Evolutionary conservation across 1,284 basidiomycete genomes (phyloP).

Genomic region (Rhodotorula sp.): DNA sequence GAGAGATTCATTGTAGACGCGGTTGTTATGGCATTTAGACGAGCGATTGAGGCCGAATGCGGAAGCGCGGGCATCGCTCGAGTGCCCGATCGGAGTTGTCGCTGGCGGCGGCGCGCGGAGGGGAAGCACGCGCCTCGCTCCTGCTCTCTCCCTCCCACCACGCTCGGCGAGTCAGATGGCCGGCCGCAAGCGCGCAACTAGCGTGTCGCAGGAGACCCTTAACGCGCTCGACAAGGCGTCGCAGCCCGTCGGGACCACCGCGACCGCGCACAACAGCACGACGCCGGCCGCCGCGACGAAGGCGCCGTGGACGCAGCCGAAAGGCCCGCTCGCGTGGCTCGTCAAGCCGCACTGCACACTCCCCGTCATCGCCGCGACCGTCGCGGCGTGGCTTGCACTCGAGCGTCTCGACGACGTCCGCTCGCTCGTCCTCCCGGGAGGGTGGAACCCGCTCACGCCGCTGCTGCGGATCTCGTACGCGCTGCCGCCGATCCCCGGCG

Average conservation of each 20-base stretch:
- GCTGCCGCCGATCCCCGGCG: slow-evolving; percentile 54
- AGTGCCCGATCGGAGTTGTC: neutral
- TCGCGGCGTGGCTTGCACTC: slow-evolving; percentile 23
- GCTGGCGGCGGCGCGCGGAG: too few relatives aligned
- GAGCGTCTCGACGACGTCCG: slow-evolving; percentile 8
- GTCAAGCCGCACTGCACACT: slow-evolving; percentile 30
- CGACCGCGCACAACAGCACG: neutral
- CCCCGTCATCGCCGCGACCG: slow-evolving; percentile 22
- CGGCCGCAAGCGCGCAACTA: slow-evolving; percentile 31
- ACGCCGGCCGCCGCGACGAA: neutral
- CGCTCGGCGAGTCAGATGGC: neutral
- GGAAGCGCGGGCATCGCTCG: neutral
- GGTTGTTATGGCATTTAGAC: neutral
- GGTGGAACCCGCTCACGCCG: slow-evolving; percentile 71
- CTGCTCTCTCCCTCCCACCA: too few relatives aligned
- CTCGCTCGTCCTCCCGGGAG: neutral
- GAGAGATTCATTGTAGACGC: neutral
- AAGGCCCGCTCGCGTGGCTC: slow-evolving; percentile 33
- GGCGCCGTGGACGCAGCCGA: slow-evolving; percentile 13
- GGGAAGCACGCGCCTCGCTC: neutral
- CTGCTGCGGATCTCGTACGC: slow-evolving; percentile 76
- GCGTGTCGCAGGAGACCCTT: slow-evolving; percentile 31
- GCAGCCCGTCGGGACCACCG: neutral
- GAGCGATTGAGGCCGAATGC: neutral
- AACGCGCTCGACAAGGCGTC: slow-evolving; percentile 23